Evolutionary conservation across 1,284 basidiomycete species (phyloP), one percentile per base, ranked within the genome.

Genomic region (Trichosporon faecale): DNA sequence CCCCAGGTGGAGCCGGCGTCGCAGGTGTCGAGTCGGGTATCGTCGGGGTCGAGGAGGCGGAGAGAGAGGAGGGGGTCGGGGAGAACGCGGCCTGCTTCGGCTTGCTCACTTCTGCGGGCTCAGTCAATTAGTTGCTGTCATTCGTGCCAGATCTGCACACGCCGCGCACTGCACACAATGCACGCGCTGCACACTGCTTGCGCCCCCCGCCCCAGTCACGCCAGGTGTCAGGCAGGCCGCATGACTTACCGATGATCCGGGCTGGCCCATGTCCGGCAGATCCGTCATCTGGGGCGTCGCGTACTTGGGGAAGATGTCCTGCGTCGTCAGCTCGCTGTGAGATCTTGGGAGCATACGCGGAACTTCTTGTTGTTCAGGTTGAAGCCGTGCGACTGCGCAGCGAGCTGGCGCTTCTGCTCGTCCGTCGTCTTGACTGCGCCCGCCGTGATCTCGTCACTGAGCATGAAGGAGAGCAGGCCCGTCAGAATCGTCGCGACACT

Each of bases 361-460:
- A 97, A 98, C 76, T 90, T 88, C 73, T 89, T 87, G 80, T 93
- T 91, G 44, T 85, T 82, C 55, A 94, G 78, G 81, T 98, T 98
- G 89, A 91, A 96, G 0, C 86, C 83, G 80, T 98, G 95, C 79
- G 92, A 94, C 69, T 90, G 88, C 3, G 86, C 84, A 0, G 95
- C 94, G 70, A 93, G 90, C 0, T 85, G 83, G 66, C 88, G 88
- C 83, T 95, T 95, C 78, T 96, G 91, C 4, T 87, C 85, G 64
- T 91, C 89, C n/a, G 90, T 88, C 0, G 92, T 90, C 18, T 88
- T 92, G 60, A 96, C 89, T 0, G 92, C 93, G 12, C 95, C 95
- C 0, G 95, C 95, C 0, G 95, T 98, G 88, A 97, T 94, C 85
- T 98, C 95, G 77, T 98, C 94, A 1, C 92, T 91, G 67, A 95